phyloP scores from a whole-genome alignment of 1,284 basidiomycete genomes.

The Boletus albobrunnescens region DNA sequence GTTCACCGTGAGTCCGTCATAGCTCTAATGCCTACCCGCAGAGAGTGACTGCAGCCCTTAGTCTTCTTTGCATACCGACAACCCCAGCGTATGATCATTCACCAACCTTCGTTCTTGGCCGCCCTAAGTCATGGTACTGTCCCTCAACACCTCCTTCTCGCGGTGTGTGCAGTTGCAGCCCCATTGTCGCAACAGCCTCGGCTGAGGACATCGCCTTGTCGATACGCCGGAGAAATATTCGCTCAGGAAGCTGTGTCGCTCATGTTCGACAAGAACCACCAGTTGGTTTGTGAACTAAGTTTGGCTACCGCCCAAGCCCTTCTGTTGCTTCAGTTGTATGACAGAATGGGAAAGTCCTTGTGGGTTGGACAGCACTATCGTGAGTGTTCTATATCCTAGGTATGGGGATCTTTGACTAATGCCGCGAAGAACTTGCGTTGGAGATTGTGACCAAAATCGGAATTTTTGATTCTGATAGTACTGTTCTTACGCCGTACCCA shows the following conservation, averaged over 20 bases:
- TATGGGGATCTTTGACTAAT: conserved; percentile 16
- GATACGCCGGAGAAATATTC: conserved; percentile 66
- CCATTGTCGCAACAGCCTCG: conserved; percentile 64
- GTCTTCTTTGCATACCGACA: conserved; percentile 80
- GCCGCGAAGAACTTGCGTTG: conserved; percentile 54
- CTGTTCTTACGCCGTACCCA: conserved; percentile 43
- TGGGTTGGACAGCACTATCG: conserved; percentile 32
- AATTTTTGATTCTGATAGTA: conserved; percentile 56
- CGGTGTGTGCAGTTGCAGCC: conserved; percentile 71
- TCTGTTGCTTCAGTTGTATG: conserved; percentile 64
- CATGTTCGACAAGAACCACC: conserved; percentile 63
- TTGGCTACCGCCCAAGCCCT: conserved; percentile 70
- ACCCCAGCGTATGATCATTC: conserved; percentile 67
- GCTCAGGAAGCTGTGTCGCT: conserved; percentile 61
- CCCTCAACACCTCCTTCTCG: conserved; percentile 63
- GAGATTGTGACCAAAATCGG: conserved; percentile 62
- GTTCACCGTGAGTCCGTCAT: conserved; percentile 55
- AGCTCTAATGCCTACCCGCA: conserved; percentile 3
- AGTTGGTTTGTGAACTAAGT: conserved; percentile 50
- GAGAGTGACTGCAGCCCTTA: conserved; percentile 28
- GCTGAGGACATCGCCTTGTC: conserved; percentile 53
- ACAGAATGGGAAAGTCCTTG: conserved; percentile 48
- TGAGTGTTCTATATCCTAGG: conserved; percentile 14
- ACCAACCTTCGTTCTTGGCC: conserved; percentile 68
- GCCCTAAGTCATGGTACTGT: conserved; percentile 60